These are phyloP conservation scores for Phytophthora agathidicida DNA, from an alignment of 352 stramenopile species.

Conservation along the genomic window DNA sequence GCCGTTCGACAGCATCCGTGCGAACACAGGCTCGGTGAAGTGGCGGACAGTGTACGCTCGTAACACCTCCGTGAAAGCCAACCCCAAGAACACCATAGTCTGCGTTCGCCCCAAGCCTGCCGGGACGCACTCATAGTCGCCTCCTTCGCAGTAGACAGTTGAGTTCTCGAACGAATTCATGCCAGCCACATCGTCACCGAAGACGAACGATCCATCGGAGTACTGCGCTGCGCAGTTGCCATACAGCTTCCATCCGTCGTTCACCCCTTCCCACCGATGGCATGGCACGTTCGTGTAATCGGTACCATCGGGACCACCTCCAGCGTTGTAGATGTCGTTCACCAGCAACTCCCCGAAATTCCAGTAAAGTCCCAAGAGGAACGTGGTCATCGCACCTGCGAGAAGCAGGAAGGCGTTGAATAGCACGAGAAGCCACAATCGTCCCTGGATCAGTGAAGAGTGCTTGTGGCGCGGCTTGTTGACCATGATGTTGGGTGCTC, in stretches of 20 bases:
- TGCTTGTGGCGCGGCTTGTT: conserved; percentile 64
- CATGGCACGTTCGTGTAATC: conserved; percentile 71
- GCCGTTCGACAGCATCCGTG: conserved; percentile 69
- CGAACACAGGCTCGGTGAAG: conserved; percentile 70
- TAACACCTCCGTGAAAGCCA: conserved; percentile 78
- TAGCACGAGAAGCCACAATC: conserved; percentile 65
- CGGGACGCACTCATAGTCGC: conserved; percentile 65
- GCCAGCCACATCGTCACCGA: conserved; percentile 43
- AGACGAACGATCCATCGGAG: conserved; percentile 55
- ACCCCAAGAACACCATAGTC: conserved; percentile 76
- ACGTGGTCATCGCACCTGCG: conserved; percentile 48
- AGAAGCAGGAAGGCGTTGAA: conserved; percentile 67
- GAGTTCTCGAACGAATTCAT: conserved; percentile 42
- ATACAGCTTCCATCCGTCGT: conserved; percentile 52
- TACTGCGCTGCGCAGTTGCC: conserved; percentile 61
- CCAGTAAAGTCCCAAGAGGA: conserved; percentile 72
- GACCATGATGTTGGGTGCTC: conserved; percentile 69
- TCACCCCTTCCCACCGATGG: conserved; percentile 53
- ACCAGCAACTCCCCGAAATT: conserved; percentile 63
- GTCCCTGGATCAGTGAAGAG: conserved; percentile 58
- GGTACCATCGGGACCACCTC: conserved; percentile 42
- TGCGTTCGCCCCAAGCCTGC: conserved; percentile 64
- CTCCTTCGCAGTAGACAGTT: conserved; percentile 56
- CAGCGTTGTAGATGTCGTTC: conserved; percentile 57
- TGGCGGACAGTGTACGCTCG: conserved; percentile 79